phyloP scores from a whole-genome alignment of 2,329 filamentous ascomycete species.

The Fusarium multiceps region DNA sequence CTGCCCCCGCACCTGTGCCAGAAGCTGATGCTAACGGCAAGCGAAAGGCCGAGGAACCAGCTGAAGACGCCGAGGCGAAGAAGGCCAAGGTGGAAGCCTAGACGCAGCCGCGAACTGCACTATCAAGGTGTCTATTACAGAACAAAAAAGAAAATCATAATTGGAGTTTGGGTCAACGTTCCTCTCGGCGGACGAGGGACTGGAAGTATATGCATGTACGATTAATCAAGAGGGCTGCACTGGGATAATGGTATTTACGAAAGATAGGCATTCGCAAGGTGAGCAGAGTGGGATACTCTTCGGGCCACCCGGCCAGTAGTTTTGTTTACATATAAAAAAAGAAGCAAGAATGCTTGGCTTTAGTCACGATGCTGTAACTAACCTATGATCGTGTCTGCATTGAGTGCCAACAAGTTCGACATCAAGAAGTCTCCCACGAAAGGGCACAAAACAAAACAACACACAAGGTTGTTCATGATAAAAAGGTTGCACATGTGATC shows the following conservation, averaged over 20 bases:
- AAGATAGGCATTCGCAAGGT: not conserved
- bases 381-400: not conserved
- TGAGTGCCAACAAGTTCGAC: not conserved
- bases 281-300: not conserved
- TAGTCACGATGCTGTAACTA: not conserved
- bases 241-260: not conserved
- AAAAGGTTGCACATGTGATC: not conserved
- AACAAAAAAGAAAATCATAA: constrained; percentile 2
- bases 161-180: constrained; percentile 29
- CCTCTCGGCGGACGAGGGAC: not conserved
- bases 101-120: not conserved
- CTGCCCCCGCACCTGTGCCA: constrained; percentile 6
- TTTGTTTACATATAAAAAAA: not conserved
- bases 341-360: not conserved
- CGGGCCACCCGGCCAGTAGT: not conserved
- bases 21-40: constrained; percentile 54
- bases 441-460: not conserved
- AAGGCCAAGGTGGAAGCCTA: constrained; percentile 52
- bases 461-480: not conserved
- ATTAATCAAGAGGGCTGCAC: constrained; percentile 2
- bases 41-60: constrained; percentile 50
- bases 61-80: constrained; percentile 49
- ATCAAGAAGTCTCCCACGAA: not conserved
- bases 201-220: not conserved
- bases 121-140: not conserved